Evolutionary conservation across 768 basidiomycete genomes (phyloP), one percentile per base, ranked within the genome.

Genomic region (Tubosaeta brunneosetosa): DNA sequence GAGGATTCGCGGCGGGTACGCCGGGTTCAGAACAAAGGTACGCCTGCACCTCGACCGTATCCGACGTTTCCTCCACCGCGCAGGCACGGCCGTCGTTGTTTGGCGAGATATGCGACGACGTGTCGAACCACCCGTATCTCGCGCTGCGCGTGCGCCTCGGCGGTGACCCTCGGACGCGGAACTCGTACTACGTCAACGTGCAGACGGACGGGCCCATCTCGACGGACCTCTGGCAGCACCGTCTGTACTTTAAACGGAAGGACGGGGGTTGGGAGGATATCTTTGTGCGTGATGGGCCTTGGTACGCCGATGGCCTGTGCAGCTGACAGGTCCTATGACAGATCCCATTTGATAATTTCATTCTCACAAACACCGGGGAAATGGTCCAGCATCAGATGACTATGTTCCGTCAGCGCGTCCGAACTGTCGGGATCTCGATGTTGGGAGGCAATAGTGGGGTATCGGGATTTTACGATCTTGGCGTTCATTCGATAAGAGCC

Each of bases 221-320:
- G 46, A 86, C 84, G 34, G 92, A 95, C 66, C 73, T 98, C n/a
- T 98, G 90, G 86, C 95, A 97, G 65, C 94, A 97, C 60, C 80
- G 91, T 32, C 74, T 98, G n/a, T 90, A 81, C 70, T 88, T 94
- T 66, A 74, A 77, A 46, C 77, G 80, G 50, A 72, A 74, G 26
- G 79, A 85, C 52, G 78, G 81, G 25, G 71, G 74, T 4, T 94
- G 92, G 92, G 87, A 93, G 66, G 85, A 91, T 61, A 66, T 94
- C 14, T 85, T 85, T 62, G 91, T 90, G 57, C 60, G 85, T 22
- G 52, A 25, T 26, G 4, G 22, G 2, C 46, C 27, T 48, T 36
- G 14, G 29, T 26, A 29, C 10, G 33, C 25, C 51, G 55, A 25
- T 49, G 47, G 27, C 14, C 19, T 48, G 60, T 51, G 54, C 29